Conservation (phyloP, 192 early-diverging fungal species). For the Gorgonomyces haynaldii region DNA sequence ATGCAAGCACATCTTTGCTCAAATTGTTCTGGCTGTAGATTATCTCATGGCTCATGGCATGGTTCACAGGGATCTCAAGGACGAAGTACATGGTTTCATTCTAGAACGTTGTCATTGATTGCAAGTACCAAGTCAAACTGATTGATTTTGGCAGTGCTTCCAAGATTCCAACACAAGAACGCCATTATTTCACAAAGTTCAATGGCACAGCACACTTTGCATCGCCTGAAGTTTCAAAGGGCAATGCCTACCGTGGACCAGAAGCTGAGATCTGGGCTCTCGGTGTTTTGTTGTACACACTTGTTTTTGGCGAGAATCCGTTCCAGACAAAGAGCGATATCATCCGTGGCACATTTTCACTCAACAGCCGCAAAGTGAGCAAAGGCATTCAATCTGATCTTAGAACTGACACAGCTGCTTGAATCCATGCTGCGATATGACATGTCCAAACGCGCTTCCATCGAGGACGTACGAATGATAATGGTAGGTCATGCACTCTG, state of each 20-base stretch:
- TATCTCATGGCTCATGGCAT: conserved; percentile 21
- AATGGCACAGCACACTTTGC: conserved; percentile 39
- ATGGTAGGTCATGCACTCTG: too few species aligned
- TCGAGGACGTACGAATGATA: too few species aligned
- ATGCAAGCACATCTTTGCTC: conserved; percentile 23
- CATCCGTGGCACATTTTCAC: conserved; percentile 15
- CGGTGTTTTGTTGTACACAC: conserved; percentile 34
- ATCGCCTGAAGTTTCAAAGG: conserved; percentile 26
- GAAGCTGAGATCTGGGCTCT: conserved; percentile 36
- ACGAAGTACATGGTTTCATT: conserved; percentile 20
- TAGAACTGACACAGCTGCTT: not conserved
- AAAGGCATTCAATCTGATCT: not conserved
- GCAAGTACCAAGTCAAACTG: conserved; percentile 27
- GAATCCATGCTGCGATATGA: conserved; percentile 1
- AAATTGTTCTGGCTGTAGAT: conserved; percentile 31
- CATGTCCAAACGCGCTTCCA: too few species aligned
- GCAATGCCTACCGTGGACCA: conserved; percentile 27
- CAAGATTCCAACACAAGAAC: conserved; percentile 17
- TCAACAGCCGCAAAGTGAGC: not conserved
- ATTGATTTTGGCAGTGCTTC: conserved; percentile 39
- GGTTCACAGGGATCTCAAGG: conserved; percentile 38
- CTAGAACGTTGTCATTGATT: conserved; percentile 36
- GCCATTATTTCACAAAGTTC: conserved; percentile 30
- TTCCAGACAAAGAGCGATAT: conserved; percentile 30
- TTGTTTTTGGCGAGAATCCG: conserved; percentile 39